Conservation (phyloP, 352 stramenopile genomes). For the Globisporangium parvum region DNA sequence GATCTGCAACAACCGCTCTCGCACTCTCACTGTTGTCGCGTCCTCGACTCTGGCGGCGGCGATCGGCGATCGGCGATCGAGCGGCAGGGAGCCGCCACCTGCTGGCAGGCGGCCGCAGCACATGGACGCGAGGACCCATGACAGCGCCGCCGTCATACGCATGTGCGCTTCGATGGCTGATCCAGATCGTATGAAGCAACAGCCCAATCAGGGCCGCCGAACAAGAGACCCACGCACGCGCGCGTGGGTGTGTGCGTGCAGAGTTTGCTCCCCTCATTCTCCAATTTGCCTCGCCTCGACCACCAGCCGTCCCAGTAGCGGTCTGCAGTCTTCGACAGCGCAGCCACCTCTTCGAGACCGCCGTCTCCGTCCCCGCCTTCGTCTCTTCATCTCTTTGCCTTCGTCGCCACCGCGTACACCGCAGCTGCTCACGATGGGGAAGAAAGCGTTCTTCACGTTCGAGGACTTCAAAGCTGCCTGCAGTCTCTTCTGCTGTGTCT, state of each 20-base stretch:
- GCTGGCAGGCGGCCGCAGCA: not conserved
- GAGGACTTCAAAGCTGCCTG: not conserved
- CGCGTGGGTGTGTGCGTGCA: not conserved
- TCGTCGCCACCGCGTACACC: not conserved
- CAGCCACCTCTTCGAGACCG: not conserved
- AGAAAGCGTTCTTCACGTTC: slow-evolving; percentile 3
- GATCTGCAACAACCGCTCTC: slow-evolving; percentile 1
- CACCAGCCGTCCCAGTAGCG: not conserved
- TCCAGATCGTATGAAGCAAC: not conserved
- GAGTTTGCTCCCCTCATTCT: not conserved
- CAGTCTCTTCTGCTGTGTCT: slow-evolving; percentile 1
- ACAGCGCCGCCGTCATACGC: not conserved
- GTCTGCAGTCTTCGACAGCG: no score
- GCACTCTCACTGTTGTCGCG: not conserved
- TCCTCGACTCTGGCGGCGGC: not conserved
- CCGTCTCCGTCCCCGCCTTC: not conserved
- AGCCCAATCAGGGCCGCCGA: not conserved
- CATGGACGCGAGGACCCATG: not conserved
- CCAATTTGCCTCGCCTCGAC: not conserved
- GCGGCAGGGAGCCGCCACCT: not conserved
- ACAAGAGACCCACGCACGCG: not conserved
- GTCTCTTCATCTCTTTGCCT: not conserved
- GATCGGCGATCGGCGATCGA: not conserved
- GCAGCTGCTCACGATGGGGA: not conserved
- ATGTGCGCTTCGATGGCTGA: not conserved